A percentile compares a stretch with the other conserved stretches of the same genome.
Evolutionary conservation across 306 rosid species (phyloP).

Genomic region (Prunus campanulata): DNA sequence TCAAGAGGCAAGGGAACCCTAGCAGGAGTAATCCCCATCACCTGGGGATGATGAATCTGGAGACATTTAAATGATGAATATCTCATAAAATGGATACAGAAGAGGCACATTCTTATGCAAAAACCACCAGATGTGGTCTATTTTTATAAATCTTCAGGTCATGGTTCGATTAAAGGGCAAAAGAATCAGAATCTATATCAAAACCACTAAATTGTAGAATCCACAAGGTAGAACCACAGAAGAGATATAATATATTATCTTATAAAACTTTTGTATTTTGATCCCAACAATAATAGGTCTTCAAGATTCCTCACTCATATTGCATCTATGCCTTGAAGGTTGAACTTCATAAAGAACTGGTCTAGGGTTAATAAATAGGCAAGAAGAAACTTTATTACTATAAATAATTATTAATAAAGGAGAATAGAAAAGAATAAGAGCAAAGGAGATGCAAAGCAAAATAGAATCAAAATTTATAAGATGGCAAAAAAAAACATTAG

Average conservation of each 20-base stretch:
- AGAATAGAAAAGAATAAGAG: constrained; percentile 31
- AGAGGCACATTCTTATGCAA: constrained; percentile 19
- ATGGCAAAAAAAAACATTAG: constrained; percentile 25
- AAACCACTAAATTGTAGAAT: constrained; percentile 23
- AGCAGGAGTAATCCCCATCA: constrained; percentile 41
- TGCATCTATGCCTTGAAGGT: constrained; percentile 11
- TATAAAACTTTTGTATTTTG: constrained; percentile 3
- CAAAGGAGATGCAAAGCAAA: constrained; percentile 30
- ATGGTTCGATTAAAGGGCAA: constrained; percentile 4
- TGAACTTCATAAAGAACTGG: not conserved
- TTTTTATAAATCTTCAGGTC: not conserved
- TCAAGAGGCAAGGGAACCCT: constrained; percentile 56
- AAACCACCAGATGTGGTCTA: not conserved
- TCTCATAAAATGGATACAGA: constrained; percentile 19
- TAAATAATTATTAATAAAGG: constrained; percentile 18
- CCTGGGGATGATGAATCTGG: constrained; percentile 44
- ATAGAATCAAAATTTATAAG: constrained; percentile 6
- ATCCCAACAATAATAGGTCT: constrained; percentile 7
- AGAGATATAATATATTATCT: constrained; percentile 1
- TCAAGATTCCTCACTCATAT: not conserved
- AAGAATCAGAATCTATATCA: constrained; percentile 21
- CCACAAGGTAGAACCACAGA: constrained; percentile 16
- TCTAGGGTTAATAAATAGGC: constrained; percentile 3
- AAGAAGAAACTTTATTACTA: constrained; percentile 21
- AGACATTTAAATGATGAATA: constrained; percentile 15